Conservation (phyloP, 495 filamentous ascomycete species). For the Schizothecium vesticola region DNA sequence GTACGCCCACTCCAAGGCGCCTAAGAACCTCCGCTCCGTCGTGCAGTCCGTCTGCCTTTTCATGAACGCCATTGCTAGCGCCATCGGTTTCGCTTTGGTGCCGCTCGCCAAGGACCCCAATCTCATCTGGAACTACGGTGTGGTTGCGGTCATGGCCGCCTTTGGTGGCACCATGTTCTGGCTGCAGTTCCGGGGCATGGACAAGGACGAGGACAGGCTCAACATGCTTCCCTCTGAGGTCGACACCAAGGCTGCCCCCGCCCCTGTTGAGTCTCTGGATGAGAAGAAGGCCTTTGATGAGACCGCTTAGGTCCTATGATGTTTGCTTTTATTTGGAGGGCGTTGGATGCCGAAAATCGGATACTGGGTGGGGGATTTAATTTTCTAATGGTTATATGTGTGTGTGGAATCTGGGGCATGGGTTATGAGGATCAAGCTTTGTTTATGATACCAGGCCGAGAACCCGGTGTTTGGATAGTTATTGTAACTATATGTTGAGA, state of each 20-base stretch:
- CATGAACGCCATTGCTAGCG: constrained; percentile 62
- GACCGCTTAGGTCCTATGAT: not conserved
- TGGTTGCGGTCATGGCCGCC: constrained; percentile 57
- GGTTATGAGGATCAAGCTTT: not conserved
- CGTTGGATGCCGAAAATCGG: not conserved
- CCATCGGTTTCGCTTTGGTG: constrained; percentile 64
- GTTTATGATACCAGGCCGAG: not conserved
- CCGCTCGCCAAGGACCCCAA: constrained; percentile 61
- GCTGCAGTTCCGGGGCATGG: constrained; percentile 52
- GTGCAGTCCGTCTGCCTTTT: constrained; percentile 65
- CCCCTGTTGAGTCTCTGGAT: not conserved
- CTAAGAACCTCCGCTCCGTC: constrained; percentile 68
- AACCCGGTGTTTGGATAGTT: not conserved
- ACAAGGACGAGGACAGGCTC: constrained; percentile 59
- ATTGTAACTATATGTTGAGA: not conserved
- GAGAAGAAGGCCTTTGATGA: not conserved
- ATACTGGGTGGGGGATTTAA: not conserved
- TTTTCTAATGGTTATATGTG: not conserved
- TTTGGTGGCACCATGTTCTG: constrained; percentile 59
- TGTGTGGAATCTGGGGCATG: not conserved
- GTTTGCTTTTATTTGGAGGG: not conserved
- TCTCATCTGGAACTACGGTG: constrained; percentile 59
- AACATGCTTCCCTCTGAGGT: constrained; percentile 45
- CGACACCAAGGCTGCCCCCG: not conserved
- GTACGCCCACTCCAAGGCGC: constrained; percentile 75